These are phyloP conservation scores for Venturia pyrina DNA, from an alignment of 2,329 filamentous ascomycete species.

Conservation along the genomic window DNA sequence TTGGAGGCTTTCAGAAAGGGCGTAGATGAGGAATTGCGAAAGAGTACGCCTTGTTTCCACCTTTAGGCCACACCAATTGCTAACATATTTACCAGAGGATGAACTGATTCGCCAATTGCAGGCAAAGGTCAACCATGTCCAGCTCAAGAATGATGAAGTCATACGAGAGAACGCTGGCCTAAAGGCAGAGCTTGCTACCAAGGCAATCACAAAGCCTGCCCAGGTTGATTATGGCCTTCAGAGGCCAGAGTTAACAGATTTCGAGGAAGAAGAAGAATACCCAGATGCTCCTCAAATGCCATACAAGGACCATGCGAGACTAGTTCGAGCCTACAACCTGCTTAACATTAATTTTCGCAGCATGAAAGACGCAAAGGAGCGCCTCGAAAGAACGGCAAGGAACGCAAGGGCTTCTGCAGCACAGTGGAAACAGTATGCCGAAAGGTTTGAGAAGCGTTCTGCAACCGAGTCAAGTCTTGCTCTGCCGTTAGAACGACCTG, in stretches of 20 bases:
- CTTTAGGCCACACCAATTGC: neutral
- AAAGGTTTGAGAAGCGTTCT: neutral
- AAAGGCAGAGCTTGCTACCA: neutral
- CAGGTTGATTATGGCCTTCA: neutral
- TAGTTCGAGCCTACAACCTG: neutral
- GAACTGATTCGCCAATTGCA: neutral
- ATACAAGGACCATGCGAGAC: neutral
- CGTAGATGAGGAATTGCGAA: neutral
- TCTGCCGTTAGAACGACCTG: neutral
- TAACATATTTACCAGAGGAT: neutral
- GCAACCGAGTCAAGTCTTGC: neutral
- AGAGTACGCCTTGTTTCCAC: neutral
- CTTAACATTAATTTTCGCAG: neutral
- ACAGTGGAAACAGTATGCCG: slow-evolving; percentile 3
- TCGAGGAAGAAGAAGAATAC: neutral
- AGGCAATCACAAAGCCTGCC: neutral
- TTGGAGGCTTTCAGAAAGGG: neutral
- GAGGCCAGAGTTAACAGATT: neutral
- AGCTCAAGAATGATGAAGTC: neutral
- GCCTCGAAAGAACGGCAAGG: neutral
- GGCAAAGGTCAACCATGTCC: neutral
- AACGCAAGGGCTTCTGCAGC: neutral
- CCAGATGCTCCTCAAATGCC: neutral
- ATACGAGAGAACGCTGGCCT: neutral
- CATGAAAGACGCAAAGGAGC: neutral